Base-by-base conservation (phyloP, 768 basidiomycete genomes). In the Strobilomyces echinocephalus region DNA sequence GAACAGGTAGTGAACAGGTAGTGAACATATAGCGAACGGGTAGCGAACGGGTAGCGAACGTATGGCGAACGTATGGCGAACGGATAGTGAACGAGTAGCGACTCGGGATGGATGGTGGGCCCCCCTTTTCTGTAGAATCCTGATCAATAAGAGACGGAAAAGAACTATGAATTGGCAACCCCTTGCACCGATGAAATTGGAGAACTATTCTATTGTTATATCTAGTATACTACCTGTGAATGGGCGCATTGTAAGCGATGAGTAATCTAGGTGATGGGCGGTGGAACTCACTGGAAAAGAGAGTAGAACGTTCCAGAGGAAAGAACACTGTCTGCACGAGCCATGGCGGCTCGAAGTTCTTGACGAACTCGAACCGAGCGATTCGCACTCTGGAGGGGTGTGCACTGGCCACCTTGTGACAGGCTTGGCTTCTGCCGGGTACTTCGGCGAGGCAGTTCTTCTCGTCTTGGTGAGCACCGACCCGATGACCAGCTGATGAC, bases 301-400 rank as follows among this genome's bases (percentile, higher is more conserved):
- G 41, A 15, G 11, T 34, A 10, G 34, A 24, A 43, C 38, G 36
- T 38, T 38, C 36, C 26, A 26, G 50, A 53, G 15, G 20, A 9
- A 18, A 33, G 18, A 47, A 49, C 18, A 36, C 48, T 3, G 40
- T 39, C n/a, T 12, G 8, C 33, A 47, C 3, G 39, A 61, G 54
- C n/a, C 66, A 21, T 1, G 66, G 63, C 1, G 66, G 63, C 31
- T 63, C 62, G 60, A 86, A 88, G 60, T 78, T 79, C 62, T 73
- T 76, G 20, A 90, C 88, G 63, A 82, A 90, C 60, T 89, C 84
- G 64, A 82, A 84, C 67, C 90, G 88, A 1, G n/a, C n/a, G n/a
- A n/a, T n/a, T n/a, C n/a, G n/a, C n/a, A n/a, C n/a, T n/a, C n/a
- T n/a, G n/a, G n/a, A n/a, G n/a, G n/a, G n/a, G n/a, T n/a, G n/a